Base-by-base conservation (phyloP, 495 filamentous ascomycete genomes). In the Xanthoparmelia taractica region DNA sequence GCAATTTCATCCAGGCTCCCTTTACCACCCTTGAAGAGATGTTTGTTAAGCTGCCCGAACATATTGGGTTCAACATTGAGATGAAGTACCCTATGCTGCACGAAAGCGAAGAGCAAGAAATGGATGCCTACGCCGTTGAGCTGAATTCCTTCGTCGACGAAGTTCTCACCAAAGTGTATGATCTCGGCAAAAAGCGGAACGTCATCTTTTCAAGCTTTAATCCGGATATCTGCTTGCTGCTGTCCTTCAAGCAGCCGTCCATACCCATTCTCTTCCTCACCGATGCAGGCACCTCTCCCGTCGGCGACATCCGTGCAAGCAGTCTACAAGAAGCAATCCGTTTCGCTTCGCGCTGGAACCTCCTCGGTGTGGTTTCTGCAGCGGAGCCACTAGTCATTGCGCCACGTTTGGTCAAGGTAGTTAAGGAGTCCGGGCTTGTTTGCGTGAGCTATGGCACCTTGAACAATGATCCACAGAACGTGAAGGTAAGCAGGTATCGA, bases 81-180 rank as follows among this genome's bases (percentile, higher is more conserved):
- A 87, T 99, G 80, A 99, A 97, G 73, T 99, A 99, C 73, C 95
- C 95, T 27, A 97, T 97, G 91, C 84, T 97, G 56, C 85, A 89
- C 70, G 95, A 99, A 78, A 87, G 81, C 68, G 91, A 96, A 72
- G 89, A 94, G 72, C 87, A 96, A 65, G 92, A 95, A 67, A 97
- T 99, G 95, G 95, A 97, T 71, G 89, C 90, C 12, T 97, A 94
- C 71, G 93, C 91, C 8, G 88, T 99, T 54, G 95, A 99, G 75
- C 84, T 97, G 65, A 99, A 99, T 74, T 90, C 88, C 6, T 99
- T 96, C 73, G 93, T 96, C 69, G 93, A 99, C 72, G 94, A 90
- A 4, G 88, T 99, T 13, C 79, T 99, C 6, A 82, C 77, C 31
- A 93, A 89, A 72, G 92, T 96, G 13, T 97, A 97, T 69, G 85